Base-by-base conservation (phyloP, 495 filamentous ascomycete species). In the Talaromyces liani region DNA sequence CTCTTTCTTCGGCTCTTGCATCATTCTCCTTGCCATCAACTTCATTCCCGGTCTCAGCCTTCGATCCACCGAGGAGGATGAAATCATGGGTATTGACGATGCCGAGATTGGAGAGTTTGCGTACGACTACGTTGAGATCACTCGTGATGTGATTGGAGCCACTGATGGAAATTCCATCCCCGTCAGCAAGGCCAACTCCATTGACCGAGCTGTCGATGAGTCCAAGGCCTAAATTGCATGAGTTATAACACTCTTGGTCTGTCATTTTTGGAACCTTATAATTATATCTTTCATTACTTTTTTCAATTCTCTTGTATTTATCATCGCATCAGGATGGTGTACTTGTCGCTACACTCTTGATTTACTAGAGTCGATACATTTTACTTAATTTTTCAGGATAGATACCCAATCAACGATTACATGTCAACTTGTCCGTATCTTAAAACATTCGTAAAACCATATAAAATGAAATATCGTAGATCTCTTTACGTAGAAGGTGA, bases 61-160 rank as follows among this genome's bases (percentile, higher is more conserved):
- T 58, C 90, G 93, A 53, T 88, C 88, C 0, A 79, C 78, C 18
- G 91, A 96, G 71, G 91, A 95, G 64, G 88, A 91, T 34, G 93
- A 98, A 75, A 87, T 96, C 41, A 79, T 93, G 60, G 93, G 93
- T 67, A 93, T 97, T 64, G 93, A 98, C 71, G 93, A 97, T 72
- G 87, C 90, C 31, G 92, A 98, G 78, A 93, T 97, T 71, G 93
- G 93, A 72, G 93, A 98, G 79, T 98, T 97, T 75, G 94, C 94
- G 45, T 98, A 98, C 73, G 94, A 98, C 74, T 98, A 96, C 68
- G 93, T 98, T 67, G 93, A 98, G 77, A 80, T 97, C 64, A 90
- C 86, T 45, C 85, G 93, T 59, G 94, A 97, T 67, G 87, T 96
- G 56, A 78, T 91, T 64, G 86, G 85, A 66, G 79, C 84, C 29